A percentile compares a stretch with the other conserved stretches of the same genome.
Conservation (phyloP, 768 basidiomycete genomes). For the Termitomyces sp. region DNA sequence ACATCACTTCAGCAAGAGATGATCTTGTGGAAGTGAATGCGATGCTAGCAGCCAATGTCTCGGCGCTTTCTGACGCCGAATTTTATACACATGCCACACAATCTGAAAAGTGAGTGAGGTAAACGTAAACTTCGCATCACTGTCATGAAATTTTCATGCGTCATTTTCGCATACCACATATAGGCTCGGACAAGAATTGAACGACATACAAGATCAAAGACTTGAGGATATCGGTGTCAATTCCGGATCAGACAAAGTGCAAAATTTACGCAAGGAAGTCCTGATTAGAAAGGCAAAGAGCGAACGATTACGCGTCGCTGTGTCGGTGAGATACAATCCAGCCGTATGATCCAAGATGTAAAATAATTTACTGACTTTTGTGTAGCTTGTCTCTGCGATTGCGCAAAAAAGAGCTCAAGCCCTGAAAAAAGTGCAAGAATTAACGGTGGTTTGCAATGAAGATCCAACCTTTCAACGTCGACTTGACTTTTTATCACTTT, state of each 20-base stretch:
- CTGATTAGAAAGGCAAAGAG: not conserved
- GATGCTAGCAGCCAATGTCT: not conserved
- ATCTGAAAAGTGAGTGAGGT: not conserved
- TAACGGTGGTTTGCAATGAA: not conserved
- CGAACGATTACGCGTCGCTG: not conserved
- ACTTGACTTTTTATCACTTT: not conserved
- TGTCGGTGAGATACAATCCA: not conserved
- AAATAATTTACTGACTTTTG: not conserved
- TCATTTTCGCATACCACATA: too few relatives aligned
- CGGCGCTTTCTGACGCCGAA: not conserved
- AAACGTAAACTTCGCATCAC: not conserved
- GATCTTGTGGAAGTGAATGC: not conserved
- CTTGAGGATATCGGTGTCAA: not conserved
- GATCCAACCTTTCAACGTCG: not conserved
- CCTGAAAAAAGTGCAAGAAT: not conserved
- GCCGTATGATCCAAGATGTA: not conserved
- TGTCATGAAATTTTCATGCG: too few relatives aligned
- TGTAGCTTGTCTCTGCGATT: not conserved
- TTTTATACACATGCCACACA: not conserved
- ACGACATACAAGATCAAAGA: not conserved
- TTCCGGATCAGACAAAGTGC: not conserved
- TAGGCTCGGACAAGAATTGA: not conserved
- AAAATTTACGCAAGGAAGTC: not conserved
- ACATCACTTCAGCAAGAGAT: not conserved
- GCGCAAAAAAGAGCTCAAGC: not conserved